These are phyloP conservation scores for Diaporthe nobilis DNA, from an alignment of 2,329 filamentous ascomycete genomes.

Conservation along the genomic window DNA sequence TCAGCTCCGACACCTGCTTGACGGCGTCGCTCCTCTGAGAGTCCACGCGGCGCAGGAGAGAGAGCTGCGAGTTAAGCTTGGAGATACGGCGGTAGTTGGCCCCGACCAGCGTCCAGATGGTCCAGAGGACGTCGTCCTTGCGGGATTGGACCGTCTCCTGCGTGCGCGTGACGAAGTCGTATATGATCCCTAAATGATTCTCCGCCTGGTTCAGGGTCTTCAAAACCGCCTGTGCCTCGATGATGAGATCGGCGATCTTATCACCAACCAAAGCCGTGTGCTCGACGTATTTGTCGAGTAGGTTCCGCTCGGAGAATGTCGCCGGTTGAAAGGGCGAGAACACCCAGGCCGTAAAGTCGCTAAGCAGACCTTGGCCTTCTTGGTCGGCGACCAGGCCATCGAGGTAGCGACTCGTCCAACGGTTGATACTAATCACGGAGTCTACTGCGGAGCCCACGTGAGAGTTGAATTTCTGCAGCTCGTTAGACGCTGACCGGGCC, in stretches of 20 bases:
- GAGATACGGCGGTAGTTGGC: constrained; percentile 74
- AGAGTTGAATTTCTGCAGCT: constrained; percentile 82
- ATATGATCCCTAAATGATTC: constrained; percentile 77
- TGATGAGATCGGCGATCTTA: constrained; percentile 76
- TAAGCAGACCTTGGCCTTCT: constrained; percentile 53
- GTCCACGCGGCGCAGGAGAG: constrained; percentile 75
- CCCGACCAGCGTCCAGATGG: constrained; percentile 82
- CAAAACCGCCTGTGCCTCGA: constrained; percentile 78
- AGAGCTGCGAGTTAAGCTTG: constrained; percentile 74
- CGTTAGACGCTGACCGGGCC: constrained; percentile 73
- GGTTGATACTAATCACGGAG: constrained; percentile 80
- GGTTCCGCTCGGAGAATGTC: constrained; percentile 71
- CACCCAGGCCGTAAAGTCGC: constrained; percentile 58
- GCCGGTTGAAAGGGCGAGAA: constrained; percentile 75
- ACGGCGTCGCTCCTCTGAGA: constrained; percentile 76
- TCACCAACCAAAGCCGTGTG: constrained; percentile 80
- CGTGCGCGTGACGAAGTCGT: constrained; percentile 76
- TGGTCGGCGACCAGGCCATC: constrained; percentile 68
- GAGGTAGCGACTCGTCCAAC: constrained; percentile 80
- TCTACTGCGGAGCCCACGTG: constrained; percentile 82
- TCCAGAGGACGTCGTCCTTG: constrained; percentile 76
- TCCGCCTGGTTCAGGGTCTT: constrained; percentile 77
- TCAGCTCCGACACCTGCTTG: constrained; percentile 76
- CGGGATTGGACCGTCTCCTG: constrained; percentile 69
- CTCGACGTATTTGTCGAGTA: constrained; percentile 81